A percentile compares a stretch with the other conserved stretches of the same genome.
Conservation (phyloP, 805 yeast species). For the Nakazawaea wyomingensis region DNA sequence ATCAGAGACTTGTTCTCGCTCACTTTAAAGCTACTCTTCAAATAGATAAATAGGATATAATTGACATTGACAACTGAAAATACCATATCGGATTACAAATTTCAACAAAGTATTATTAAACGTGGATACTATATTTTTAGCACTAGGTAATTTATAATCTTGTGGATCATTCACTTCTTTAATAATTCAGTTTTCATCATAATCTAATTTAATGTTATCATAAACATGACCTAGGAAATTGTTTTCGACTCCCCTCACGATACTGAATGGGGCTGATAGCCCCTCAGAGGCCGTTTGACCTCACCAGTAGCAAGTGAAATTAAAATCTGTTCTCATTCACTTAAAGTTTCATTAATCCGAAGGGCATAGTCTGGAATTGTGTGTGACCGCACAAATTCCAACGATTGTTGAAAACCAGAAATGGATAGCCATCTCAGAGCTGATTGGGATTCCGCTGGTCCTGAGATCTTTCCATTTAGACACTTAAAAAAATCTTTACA, state of each 20-base stretch:
- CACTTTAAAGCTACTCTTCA: not conserved
- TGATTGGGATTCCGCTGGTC: no score
- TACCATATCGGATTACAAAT: not conserved
- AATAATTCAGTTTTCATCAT: not conserved
- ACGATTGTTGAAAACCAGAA: not conserved
- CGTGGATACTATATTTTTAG: not conserved
- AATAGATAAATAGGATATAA: no score
- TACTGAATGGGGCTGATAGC: not conserved
- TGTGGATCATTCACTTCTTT: not conserved
- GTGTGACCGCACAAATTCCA: not conserved
- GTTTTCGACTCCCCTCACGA: not conserved
- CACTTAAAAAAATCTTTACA: not conserved
- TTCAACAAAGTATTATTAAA: not conserved
- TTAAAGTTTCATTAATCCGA: not conserved
- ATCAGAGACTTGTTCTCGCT: no score
- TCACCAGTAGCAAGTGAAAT: not conserved
- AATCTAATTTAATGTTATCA: not conserved
- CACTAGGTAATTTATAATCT: not conserved
- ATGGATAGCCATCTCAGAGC: not conserved
- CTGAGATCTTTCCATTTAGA: not conserved
- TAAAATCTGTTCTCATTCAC: no score
- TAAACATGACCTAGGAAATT: not conserved
- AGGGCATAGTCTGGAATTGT: not conserved
- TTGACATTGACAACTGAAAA: not conserved
- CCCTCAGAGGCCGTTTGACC: not conserved